Evolutionary conservation across 2,329 filamentous ascomycete genomes (phyloP).

Genomic region (Didymellaceae sp.): DNA sequence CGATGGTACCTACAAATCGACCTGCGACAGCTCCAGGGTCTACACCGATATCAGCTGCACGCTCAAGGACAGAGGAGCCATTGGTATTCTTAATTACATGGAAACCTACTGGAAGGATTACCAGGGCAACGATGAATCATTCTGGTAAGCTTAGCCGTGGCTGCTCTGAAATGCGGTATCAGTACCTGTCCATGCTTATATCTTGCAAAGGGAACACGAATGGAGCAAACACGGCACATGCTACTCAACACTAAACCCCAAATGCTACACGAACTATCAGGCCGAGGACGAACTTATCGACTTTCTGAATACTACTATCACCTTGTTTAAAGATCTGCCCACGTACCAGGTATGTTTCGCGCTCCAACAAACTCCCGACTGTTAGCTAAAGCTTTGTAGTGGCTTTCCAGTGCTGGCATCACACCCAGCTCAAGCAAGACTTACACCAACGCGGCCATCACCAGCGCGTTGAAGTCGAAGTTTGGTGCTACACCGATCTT

Average conservation of each 20-base stretch:
- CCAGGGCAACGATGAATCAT: slow-evolving; percentile 3
- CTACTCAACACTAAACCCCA: slow-evolving; percentile 4
- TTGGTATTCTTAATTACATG: slow-evolving; percentile 3
- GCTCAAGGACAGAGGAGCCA: not conserved
- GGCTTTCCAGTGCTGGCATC: slow-evolving; percentile 5
- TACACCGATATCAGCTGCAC: slow-evolving; percentile 8
- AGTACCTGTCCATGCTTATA: not conserved
- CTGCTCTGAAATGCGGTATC: not conserved
- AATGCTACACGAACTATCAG: slow-evolving; percentile 4
- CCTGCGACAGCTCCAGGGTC: slow-evolving; percentile 4
- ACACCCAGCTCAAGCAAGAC: slow-evolving; percentile 9
- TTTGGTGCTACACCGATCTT: slow-evolving; percentile 6
- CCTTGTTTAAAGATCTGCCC: slow-evolving; percentile 5
- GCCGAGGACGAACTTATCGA: slow-evolving; percentile 7
- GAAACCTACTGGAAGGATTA: slow-evolving; percentile 8
- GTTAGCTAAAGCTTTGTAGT: not conserved
- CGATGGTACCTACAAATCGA: slow-evolving; percentile 4
- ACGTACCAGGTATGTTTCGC: not conserved
- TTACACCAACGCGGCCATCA: slow-evolving; percentile 7
- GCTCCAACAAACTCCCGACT: not conserved
- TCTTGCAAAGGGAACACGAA: slow-evolving; percentile 2
- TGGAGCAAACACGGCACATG: slow-evolving; percentile 11
- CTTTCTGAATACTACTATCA: slow-evolving; percentile 7
- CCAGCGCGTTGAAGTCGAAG: slow-evolving; percentile 4
- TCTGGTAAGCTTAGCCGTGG: not conserved